Percentiles rank a stretch among this genome's conserved stretches.
Conservation (phyloP, 495 filamentous ascomycete genomes). For the Wilcoxina mikolae region DNA sequence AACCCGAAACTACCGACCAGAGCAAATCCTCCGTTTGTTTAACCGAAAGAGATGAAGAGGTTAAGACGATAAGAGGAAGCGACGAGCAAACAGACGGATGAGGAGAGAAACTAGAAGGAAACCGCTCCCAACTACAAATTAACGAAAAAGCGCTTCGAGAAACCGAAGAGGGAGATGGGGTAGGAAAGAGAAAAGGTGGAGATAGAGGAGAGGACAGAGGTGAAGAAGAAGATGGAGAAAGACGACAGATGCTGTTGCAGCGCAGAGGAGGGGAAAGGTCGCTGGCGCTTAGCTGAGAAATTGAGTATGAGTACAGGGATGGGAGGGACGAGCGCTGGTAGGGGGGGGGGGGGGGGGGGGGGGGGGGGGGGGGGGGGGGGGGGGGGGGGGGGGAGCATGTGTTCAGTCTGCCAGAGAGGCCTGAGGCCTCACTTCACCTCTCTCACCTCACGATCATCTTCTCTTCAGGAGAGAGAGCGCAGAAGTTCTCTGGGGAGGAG, state of each 20-base stretch:
- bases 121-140: constrained; percentile 3
- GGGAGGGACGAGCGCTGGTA: neutral
- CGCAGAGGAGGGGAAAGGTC: neutral
- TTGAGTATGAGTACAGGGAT: neutral
- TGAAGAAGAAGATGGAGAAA: neutral
- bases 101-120: neutral
- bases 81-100: constrained; percentile 3
- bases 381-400: neutral
- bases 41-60: neutral
- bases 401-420: too few species aligned
- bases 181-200: too few species aligned
- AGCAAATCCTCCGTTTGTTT: neutral
- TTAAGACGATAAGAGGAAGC: constrained; percentile 1
- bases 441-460: too few species aligned
- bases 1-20: constrained; percentile 1
- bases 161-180: neutral
- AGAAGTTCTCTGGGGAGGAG: too few species aligned
- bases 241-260: neutral
- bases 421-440: too few species aligned
- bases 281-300: constrained; percentile 1
- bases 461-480: too few species aligned
- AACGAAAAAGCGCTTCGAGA: neutral
- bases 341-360: neutral
- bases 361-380: neutral
- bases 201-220: neutral